Evolutionary conservation across 2,329 filamentous ascomycete genomes (phyloP), one percentile per base, ranked within the genome.

Genomic region (Berkeleyomyces rouxiae): DNA sequence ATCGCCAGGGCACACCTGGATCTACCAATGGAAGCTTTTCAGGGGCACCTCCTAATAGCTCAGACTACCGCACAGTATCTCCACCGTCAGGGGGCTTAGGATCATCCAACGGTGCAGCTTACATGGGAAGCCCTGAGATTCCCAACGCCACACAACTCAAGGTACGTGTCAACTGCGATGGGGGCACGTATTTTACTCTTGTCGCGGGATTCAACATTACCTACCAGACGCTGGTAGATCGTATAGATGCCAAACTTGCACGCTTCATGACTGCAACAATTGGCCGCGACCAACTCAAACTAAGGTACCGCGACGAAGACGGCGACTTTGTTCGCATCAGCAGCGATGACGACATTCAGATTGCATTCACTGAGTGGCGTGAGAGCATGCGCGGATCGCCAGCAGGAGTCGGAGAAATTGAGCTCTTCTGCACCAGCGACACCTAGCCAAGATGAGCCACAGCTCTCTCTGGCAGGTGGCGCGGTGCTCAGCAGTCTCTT

Each of bases 171-270:
- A 92, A 92, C 70, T 95, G 89, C 70, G 89, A 93, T 64, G 76
- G 74, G 55, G 87, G 87, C 57, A 93, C 91, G 70, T 95, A 95
- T 68, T 87, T 96, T 64, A 96, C 92, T 0, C 80, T 99, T n/a
- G 92, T 99, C 9, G 95, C 96, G 49, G 88, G 90, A 40, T 95
- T 90, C 74, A 96, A 95, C 71, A 97, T 97, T 69, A 87, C 89
- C 47, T 97, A 95, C 74, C 89, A 93, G 67, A 93, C 89, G 33
- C 79, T 99, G 62, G 90, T 93, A 67, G 93, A 97, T 71, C 87
- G 93, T 9, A 96, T 99, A 68, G 93, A 99, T 70, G 90, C 90
- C 37, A 99, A 99, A 73, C 82, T 99, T 64, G 87, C 87, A 65
- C 84, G 89, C 62, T 91, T 91, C 68, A 95, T 90, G 23, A 86